A percentile compares a stretch with the other conserved stretches of the same genome.
Evolutionary conservation across 306 rosid genomes (phyloP).

Genomic region (Prunus mira): DNA sequence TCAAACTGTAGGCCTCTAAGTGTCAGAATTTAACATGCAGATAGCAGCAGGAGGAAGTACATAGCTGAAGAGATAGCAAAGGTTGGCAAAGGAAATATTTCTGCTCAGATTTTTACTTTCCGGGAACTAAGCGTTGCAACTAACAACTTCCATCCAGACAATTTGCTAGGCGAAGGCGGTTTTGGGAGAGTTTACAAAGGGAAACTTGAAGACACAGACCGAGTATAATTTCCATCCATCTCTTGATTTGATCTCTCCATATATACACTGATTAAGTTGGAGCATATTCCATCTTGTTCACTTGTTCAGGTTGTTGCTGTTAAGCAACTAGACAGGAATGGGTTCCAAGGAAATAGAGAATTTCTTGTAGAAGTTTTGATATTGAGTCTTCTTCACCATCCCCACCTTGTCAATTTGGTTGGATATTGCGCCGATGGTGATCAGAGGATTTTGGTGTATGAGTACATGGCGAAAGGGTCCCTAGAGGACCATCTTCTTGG

Average conservation of each 20-base stretch:
- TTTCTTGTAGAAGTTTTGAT: constrained; percentile 92
- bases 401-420: constrained; percentile 77
- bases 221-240: constrained; percentile 40
- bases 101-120: constrained; percentile 53
- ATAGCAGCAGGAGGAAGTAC: constrained; percentile 45
- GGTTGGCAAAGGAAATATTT: constrained; percentile 67
- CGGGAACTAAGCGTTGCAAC: constrained; percentile 70
- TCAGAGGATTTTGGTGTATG: constrained; percentile 80
- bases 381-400: constrained; percentile 77
- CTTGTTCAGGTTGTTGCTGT: constrained; percentile 70
- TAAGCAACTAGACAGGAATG: constrained; percentile 89
- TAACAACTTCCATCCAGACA: constrained; percentile 52
- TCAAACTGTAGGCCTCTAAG: neutral
- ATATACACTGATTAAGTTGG: neutral
- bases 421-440: constrained; percentile 89
- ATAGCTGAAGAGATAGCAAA: constrained; percentile 53
- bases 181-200: constrained; percentile 90
- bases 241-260: neutral
- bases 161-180: constrained; percentile 91
- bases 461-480: constrained; percentile 83
- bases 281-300: constrained; percentile 11
- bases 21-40: constrained; percentile 26
- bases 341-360: constrained; percentile 90
- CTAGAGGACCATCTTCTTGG: constrained; percentile 93
- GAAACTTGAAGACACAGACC: constrained; percentile 37